Percentiles rank a stretch among this genome's conserved stretches.
phyloP scores from a whole-genome alignment of 2,329 filamentous ascomycete species.

The Pseudocercospora pini-densiflorae region DNA sequence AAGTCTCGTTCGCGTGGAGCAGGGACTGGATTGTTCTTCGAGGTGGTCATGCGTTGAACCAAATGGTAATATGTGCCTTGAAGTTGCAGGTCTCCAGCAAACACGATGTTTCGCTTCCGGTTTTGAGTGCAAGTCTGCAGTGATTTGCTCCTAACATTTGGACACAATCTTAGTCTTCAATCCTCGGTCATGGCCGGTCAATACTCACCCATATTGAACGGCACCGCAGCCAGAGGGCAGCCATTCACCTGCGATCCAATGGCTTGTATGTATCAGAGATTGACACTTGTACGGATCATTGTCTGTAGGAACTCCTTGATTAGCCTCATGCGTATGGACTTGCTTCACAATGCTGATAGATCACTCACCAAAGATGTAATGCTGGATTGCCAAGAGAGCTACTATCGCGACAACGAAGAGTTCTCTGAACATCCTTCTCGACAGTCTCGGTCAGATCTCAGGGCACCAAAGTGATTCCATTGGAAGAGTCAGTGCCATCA shows the following conservation, averaged over 20 bases:
- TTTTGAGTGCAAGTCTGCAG: slow-evolving; percentile 56
- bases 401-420: not conserved
- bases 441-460: not conserved
- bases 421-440: not conserved
- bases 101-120: slow-evolving; percentile 55
- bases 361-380: not conserved
- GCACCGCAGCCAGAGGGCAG: slow-evolving; percentile 64
- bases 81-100: slow-evolving; percentile 64
- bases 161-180: not conserved
- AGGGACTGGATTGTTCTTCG: slow-evolving; percentile 38
- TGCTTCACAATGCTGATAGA: not conserved
- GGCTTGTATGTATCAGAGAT: slow-evolving; percentile 56
- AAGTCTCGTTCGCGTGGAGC: slow-evolving; percentile 48
- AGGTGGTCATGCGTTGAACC: slow-evolving; percentile 51
- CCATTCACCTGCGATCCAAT: slow-evolving; percentile 57
- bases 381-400: not conserved
- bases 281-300: slow-evolving; percentile 59
- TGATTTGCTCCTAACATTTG: slow-evolving; percentile 30
- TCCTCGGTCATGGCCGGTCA: not conserved
- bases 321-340: not conserved
- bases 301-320: not conserved
- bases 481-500: not conserved
- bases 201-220: slow-evolving; percentile 58
- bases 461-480: not conserved
- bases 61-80: slow-evolving; percentile 66